Evolutionary conservation across 768 basidiomycete genomes (phyloP), one percentile per base, ranked within the genome.

Genomic region (Phylloporus arenicola): DNA sequence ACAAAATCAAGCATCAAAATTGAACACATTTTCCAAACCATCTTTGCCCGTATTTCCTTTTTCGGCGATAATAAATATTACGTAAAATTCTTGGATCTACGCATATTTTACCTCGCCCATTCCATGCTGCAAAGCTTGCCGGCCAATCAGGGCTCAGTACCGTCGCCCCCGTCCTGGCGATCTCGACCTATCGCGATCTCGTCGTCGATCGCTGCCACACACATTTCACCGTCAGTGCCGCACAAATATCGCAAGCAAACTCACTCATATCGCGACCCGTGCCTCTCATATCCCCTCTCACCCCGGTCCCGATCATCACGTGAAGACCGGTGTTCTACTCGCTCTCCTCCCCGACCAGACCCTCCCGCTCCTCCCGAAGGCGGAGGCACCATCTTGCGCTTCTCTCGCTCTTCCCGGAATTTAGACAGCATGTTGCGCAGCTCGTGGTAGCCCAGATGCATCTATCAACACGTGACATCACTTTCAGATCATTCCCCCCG

Each of bases 381-480:
- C 51, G 80, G 75, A 35, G 76, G 77, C 55, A 70, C 75, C 64
- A 81, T 83, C 63, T 86, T 83, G 52, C 75, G 76, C 70, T 88
- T 88, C 68, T 89, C 86, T 52, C 93, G 84, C 47, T 92, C 88
- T 65, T 94, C 93, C 55, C 85, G 84, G 70, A 97, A 96, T 64
- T 91, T 88, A 51, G 75, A 68, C 47, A 99, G 78, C 82, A 96
- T 88, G 71, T 93, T 90, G 50, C 96, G 90, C 54, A 99, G 78
- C 72, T 98, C 94, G 68, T 97, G 93, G 73, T 99, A 99, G 10
- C 96, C 96, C 63, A 98, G 71, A 76, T 98, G 96, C 91, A 99
- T 95, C 96, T 97, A 68, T 64, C 61, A 59, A 58, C 56, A 54
- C 50, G 58, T 55, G 64, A 59, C 65, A 62, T 58, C 64, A 58